These are phyloP conservation scores for Trichoderma afroharzianum DNA, from an alignment of 2,329 filamentous ascomycete genomes.

Conservation along the genomic window DNA sequence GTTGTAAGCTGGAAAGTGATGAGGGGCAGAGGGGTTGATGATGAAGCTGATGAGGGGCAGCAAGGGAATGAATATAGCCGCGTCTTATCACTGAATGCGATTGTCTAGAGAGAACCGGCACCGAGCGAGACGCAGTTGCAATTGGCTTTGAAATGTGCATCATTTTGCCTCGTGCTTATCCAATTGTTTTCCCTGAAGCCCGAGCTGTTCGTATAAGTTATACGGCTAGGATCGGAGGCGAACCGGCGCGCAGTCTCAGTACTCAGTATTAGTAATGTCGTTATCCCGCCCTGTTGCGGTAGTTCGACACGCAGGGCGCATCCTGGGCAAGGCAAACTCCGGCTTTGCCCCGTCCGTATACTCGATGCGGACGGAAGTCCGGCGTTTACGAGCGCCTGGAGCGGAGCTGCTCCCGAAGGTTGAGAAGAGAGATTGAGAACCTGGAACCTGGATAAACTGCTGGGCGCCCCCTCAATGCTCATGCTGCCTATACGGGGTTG, in stretches of 20 bases:
- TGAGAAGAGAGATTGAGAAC: no score
- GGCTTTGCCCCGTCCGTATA: background rate
- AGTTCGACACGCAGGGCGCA: background rate
- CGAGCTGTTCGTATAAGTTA: background rate
- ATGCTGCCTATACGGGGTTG: no score
- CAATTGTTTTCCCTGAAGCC: background rate
- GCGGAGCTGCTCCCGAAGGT: no score
- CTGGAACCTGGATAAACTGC: no score
- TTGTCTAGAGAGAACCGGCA: background rate
- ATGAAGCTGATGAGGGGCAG: constrained; percentile 1
- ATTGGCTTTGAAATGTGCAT: background rate
- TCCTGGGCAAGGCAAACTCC: no score
- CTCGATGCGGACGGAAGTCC: background rate
- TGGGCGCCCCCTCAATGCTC: no score
- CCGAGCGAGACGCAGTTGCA: background rate
- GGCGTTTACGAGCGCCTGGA: background rate
- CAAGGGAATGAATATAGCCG: background rate
- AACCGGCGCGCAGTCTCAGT: no score
- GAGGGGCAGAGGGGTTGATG: constrained; percentile 11
- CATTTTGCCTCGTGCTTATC: background rate
- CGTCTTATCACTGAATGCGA: background rate
- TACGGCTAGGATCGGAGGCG: background rate
- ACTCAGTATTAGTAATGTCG: background rate
- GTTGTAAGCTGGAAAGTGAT: background rate
- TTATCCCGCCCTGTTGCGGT: background rate